These are phyloP conservation scores for Ajuga chamaepitys DNA, from an alignment of 257 asterid species.

Conservation along the genomic window DNA sequence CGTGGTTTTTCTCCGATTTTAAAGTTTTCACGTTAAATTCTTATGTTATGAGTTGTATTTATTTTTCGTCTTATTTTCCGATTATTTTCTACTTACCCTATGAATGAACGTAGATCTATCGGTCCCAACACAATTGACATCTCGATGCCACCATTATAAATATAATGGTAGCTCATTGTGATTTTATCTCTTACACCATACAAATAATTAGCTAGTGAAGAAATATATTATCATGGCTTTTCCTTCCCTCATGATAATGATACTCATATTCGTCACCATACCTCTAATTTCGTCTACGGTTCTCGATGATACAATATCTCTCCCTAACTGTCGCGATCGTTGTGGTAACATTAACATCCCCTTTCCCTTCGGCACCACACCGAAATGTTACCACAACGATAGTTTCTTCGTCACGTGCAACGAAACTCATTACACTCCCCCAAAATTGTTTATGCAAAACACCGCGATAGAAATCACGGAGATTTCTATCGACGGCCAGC, in stretches of 20 bases:
- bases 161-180: no score
- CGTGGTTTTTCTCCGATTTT: no score
- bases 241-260: neutral
- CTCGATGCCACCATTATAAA: no score
- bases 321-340: conserved; percentile 4
- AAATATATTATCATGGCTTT: no score
- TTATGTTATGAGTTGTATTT: no score
- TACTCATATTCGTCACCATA: neutral
- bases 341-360: conserved; percentile 33
- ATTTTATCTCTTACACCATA: no score
- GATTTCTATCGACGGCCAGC: conserved; percentile 15
- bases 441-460: neutral
- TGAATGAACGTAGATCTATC: no score
- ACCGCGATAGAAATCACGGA: neutral
- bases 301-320: neutral
- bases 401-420: conserved; percentile 8
- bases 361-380: conserved; percentile 25
- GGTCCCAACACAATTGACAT: no score
- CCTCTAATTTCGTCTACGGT: neutral
- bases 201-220: no score
- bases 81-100: no score
- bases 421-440: neutral
- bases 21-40: no score
- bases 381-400: neutral
- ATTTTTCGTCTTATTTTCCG: no score